Conservation (phyloP, 371 early-diverging fungal genomes). For the Lichtheimia ramosa region DNA sequence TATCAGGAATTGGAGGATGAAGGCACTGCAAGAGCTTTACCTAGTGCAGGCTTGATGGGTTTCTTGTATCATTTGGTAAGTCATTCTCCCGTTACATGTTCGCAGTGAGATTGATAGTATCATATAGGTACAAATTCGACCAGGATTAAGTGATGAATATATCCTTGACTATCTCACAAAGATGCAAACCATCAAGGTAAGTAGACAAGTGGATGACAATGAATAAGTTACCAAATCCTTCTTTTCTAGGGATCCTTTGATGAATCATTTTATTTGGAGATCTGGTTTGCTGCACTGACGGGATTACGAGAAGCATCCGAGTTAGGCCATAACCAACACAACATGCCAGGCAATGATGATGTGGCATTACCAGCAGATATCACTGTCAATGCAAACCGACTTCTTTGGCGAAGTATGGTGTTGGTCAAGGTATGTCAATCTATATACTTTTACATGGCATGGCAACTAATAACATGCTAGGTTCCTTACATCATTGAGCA, state of each 20-base stretch:
- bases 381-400: constrained; percentile 26
- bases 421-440: constrained; percentile 37
- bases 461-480: neutral
- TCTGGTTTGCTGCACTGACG: constrained; percentile 45
- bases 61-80: constrained; percentile 46
- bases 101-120: neutral
- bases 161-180: constrained; percentile 41
- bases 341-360: neutral
- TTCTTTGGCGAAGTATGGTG: constrained; percentile 44
- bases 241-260: constrained; percentile 43
- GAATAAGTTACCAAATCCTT: neutral
- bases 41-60: constrained; percentile 53
- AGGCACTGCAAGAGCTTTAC: constrained; percentile 54
- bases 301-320: constrained; percentile 45
- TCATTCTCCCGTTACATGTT: neutral
- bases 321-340: neutral
- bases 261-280: constrained; percentile 47
- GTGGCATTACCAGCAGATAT: constrained; percentile 1
- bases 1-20: constrained; percentile 56
- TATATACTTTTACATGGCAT: too few relatives aligned
- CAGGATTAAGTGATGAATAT: constrained; percentile 36
- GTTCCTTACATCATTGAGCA: neutral
- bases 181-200: constrained; percentile 47
- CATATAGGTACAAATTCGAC: constrained; percentile 40
- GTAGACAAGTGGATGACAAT: neutral